phyloP scores from a whole-genome alignment of 768 basidiomycete genomes.

The Rhizopogon roseolus region DNA sequence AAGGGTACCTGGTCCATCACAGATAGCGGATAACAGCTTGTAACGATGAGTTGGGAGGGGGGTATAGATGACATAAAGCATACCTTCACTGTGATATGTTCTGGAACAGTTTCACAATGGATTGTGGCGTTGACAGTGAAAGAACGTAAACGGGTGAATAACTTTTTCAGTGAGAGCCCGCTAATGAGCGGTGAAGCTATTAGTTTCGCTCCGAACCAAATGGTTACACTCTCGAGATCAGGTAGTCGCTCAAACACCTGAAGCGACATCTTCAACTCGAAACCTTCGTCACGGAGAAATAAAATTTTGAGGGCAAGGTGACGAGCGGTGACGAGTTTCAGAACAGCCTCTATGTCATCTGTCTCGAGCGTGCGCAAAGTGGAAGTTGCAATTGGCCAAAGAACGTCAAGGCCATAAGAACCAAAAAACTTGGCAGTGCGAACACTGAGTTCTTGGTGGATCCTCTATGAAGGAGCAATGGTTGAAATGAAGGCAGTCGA shows the following conservation, averaged over 20 bases:
- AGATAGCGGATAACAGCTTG: background rate
- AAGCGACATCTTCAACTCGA: background rate
- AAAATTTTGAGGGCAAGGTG: background rate
- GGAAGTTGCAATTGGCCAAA: background rate
- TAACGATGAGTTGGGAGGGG: background rate
- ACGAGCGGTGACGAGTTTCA: background rate
- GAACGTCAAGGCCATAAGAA: background rate
- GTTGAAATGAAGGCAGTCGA: conserved; percentile 12
- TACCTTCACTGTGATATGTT: background rate
- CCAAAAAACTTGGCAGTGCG: background rate
- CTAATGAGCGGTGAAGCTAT: background rate
- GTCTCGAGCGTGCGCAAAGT: background rate
- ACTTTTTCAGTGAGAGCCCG: background rate
- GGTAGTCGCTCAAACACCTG: background rate
- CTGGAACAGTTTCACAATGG: rapidly evolving
- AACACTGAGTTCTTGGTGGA: background rate
- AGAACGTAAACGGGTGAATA: background rate
- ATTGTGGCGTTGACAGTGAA: background rate
- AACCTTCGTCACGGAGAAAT: background rate
- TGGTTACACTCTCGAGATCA: background rate
- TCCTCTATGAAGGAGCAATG: background rate
- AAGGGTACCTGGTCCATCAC: background rate
- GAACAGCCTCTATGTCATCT: background rate
- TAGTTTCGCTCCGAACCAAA: rapidly evolving
- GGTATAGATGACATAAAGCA: background rate